Base-by-base conservation (phyloP, 2,329 filamentous ascomycete genomes). In the Nemania sp. region DNA sequence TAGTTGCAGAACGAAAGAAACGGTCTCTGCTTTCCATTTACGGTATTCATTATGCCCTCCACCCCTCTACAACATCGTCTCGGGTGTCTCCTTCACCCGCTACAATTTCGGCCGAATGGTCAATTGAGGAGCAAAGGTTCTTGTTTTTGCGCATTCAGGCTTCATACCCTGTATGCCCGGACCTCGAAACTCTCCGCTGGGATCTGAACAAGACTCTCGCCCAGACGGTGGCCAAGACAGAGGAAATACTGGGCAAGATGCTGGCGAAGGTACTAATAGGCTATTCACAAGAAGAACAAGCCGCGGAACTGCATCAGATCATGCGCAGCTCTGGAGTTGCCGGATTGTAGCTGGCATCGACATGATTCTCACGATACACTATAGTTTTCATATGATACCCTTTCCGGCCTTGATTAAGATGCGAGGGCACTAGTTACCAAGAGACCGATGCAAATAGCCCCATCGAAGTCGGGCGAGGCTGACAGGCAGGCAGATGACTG, bases 121-220 rank as follows among this genome's bases (percentile, higher is more conserved):
- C 68, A 43, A n/a, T 50, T 13, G 71, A 72, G 53, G 71, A 72
- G 55, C 65, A 67, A 48, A 60, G 21, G 12, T 60, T 62, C 20
- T 67, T 73, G 20, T 69, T 70, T 42, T 60, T 60, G 49, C 60
- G 66, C 25, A 66, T 73, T 42, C 68, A 71, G 51, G 53, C 63
- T 6, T 66, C 70, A 5, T 72, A 65, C 45, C 71, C 71, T 9
- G 10, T 57, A 15, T 50, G 70, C 10, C 65, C 66, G 4, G 59
- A 71, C 40, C 18, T 73, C 7, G 50, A 64, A 15, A 48, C 52
- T 18, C 39, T 70, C 35, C 54, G 62, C 3, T 66, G 60, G 60
- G 64, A 68, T 25, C 35, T 71, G 17, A 59, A 68, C 62, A 67
- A 67, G 57, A 63, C 66, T 18, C 46, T 67, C 13, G 54, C 65